Conservation (phyloP, 768 basidiomycete species). For the Collybia mongolica region DNA sequence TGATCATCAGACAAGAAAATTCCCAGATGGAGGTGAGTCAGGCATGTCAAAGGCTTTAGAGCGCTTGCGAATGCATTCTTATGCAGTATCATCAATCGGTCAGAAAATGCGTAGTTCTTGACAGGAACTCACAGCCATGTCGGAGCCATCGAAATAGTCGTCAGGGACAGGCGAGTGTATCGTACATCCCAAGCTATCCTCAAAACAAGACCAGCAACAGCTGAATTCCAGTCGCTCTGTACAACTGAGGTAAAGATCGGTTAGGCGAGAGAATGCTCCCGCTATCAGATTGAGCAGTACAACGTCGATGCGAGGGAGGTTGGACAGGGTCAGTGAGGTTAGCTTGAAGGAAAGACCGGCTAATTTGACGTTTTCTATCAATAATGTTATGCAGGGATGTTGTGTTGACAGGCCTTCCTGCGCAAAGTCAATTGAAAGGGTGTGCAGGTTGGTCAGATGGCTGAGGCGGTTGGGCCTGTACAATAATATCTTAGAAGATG, state of each 20-base stretch:
- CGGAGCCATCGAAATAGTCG: constrained; percentile 36
- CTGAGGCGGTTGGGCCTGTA: constrained; percentile 21
- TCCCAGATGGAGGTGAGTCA: constrained; percentile 56
- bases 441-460: constrained; percentile 32
- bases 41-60: constrained; percentile 43
- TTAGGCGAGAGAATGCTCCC: constrained; percentile 41
- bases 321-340: constrained; percentile 47
- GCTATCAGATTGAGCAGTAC: constrained; percentile 48
- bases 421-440: constrained; percentile 40
- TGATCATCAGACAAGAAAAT: constrained; percentile 59
- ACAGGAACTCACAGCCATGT: constrained; percentile 49
- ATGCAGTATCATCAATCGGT: not conserved
- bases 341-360: constrained; percentile 33
- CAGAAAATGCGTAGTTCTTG: not conserved
- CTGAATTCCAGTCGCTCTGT: constrained; percentile 54
- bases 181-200: constrained; percentile 53
- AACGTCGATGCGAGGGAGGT: constrained; percentile 56
- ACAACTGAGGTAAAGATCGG: constrained; percentile 53
- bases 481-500: constrained; percentile 29
- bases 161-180: constrained; percentile 66
- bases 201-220: constrained; percentile 67
- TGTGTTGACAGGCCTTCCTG: constrained; percentile 46
- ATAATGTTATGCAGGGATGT: constrained; percentile 28
- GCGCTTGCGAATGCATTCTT: constrained; percentile 43
- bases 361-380: constrained; percentile 30